phyloP scores from a whole-genome alignment of 768 basidiomycete species.

The Leccinum olivaceopallidum region DNA sequence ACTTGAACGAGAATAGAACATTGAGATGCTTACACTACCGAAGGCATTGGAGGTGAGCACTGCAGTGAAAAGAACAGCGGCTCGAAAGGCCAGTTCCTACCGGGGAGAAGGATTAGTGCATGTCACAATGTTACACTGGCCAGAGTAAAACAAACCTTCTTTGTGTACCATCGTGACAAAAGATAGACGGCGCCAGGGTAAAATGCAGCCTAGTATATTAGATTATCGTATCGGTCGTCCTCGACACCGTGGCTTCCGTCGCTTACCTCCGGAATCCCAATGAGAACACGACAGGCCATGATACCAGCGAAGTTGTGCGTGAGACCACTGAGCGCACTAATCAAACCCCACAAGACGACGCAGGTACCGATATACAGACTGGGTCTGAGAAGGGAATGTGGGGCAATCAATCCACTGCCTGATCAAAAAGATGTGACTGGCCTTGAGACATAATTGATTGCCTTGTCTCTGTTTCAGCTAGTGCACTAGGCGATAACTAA shows the following conservation, averaged over 20 bases:
- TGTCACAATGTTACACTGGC: background rate
- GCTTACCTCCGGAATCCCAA: constrained; percentile 59
- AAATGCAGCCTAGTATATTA: constrained; percentile 27
- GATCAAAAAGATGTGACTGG: constrained; percentile 17
- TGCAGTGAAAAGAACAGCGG: constrained; percentile 58
- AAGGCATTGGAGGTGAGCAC: constrained; percentile 65
- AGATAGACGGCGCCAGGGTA: constrained; percentile 38
- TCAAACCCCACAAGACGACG: constrained; percentile 59
- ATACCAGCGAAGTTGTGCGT: constrained; percentile 53
- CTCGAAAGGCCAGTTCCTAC: constrained; percentile 64
- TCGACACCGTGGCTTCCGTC: background rate
- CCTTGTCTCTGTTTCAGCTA: constrained; percentile 31
- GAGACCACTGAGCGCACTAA: constrained; percentile 61
- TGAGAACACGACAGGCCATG: constrained; percentile 40
- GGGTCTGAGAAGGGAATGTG: constrained; percentile 42
- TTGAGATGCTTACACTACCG: constrained; percentile 49
- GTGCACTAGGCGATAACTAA: background rate
- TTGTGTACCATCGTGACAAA: constrained; percentile 28
- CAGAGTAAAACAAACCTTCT: constrained; percentile 13
- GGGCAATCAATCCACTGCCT: background rate
- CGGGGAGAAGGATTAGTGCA: background rate
- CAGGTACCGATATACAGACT: constrained; percentile 54
- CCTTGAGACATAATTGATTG: constrained; percentile 56
- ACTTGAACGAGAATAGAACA: background rate
- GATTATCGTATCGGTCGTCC: background rate